Conservation (phyloP, 108 stramenopile species). For the Fistulifera pelliculosa region DNA sequence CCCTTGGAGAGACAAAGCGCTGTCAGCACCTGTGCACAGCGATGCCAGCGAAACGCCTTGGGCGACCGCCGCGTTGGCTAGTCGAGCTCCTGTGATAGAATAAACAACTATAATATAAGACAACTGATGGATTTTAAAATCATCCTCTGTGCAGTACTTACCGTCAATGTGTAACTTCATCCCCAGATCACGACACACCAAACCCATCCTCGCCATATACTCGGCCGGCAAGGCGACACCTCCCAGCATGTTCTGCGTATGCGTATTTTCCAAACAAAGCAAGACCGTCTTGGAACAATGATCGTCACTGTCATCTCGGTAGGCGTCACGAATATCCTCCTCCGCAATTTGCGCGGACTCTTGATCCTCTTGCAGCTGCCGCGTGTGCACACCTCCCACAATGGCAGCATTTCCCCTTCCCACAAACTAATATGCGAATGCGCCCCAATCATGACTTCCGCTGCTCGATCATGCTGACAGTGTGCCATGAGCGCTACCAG, state of each 20-base stretch:
- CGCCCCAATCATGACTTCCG: slow-evolving; percentile 65
- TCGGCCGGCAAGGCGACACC: slow-evolving; percentile 73
- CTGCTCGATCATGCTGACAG: slow-evolving; percentile 65
- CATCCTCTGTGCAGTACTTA: no score
- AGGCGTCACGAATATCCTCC: slow-evolving; percentile 50
- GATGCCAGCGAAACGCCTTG: slow-evolving; percentile 31
- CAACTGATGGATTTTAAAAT: no score
- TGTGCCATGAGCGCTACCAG: slow-evolving; percentile 82
- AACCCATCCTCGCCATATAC: slow-evolving; percentile 76
- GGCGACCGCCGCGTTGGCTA: slow-evolving; percentile 88
- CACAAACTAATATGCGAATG: slow-evolving; percentile 67
- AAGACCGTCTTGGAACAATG: slow-evolving; percentile 85
- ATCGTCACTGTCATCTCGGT: slow-evolving; percentile 71
- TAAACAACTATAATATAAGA: no score
- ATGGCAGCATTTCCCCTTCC: slow-evolving; percentile 66
- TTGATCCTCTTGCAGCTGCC: slow-evolving; percentile 59
- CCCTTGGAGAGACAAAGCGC: slow-evolving; percentile 96
- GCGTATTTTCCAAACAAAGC: slow-evolving; percentile 92
- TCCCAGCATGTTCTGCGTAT: slow-evolving; percentile 94
- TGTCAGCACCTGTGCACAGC: slow-evolving; percentile 66
- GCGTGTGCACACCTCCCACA: slow-evolving; percentile 68
- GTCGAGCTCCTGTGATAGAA: slow-evolving; percentile 87
- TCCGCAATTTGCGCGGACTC: slow-evolving; percentile 36
- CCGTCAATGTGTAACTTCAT: slow-evolving; percentile 44
- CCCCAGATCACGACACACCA: slow-evolving; percentile 41